Evolutionary conservation across 2,329 filamentous ascomycete genomes (phyloP).

Genomic region (Talaromyces verruculosus): DNA sequence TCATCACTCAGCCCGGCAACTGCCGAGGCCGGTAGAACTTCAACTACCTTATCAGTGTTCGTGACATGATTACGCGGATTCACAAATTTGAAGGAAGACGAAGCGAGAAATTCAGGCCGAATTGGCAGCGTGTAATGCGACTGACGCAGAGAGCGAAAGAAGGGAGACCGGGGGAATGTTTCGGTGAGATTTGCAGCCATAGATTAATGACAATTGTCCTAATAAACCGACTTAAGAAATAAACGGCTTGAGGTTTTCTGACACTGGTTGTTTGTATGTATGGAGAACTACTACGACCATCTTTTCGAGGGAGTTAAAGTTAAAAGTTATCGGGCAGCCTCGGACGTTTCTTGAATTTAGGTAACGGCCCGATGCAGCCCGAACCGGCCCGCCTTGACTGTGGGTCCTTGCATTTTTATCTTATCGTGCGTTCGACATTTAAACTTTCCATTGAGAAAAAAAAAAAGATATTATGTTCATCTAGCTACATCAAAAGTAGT

Average conservation of each 20-base stretch:
- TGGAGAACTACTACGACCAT: neutral
- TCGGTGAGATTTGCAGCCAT: slow-evolving; percentile 10
- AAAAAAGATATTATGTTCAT: neutral
- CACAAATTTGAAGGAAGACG: slow-evolving; percentile 18
- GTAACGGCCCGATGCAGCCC: neutral
- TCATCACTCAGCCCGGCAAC: slow-evolving; percentile 23
- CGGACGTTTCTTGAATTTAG: neutral
- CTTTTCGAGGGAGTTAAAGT: neutral
- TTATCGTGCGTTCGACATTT: neutral
- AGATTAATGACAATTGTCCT: neutral
- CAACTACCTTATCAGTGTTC: slow-evolving; percentile 22
- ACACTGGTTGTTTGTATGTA: neutral
- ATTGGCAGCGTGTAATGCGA: slow-evolving; percentile 17
- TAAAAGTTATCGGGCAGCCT: neutral
- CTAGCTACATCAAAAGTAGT: neutral
- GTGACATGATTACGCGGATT: slow-evolving; percentile 25
- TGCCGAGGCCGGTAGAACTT: slow-evolving; percentile 19
- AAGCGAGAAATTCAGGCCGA: slow-evolving; percentile 21
- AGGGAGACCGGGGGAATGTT: slow-evolving; percentile 12
- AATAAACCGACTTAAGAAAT: neutral
- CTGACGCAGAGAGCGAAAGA: slow-evolving; percentile 22
- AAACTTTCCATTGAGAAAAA: neutral
- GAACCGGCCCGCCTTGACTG: neutral
- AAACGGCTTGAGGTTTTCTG: neutral
- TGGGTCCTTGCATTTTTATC: neutral